Base-by-base conservation (phyloP, 1,284 basidiomycete genomes). In the Sphaerobolus stellatus region DNA sequence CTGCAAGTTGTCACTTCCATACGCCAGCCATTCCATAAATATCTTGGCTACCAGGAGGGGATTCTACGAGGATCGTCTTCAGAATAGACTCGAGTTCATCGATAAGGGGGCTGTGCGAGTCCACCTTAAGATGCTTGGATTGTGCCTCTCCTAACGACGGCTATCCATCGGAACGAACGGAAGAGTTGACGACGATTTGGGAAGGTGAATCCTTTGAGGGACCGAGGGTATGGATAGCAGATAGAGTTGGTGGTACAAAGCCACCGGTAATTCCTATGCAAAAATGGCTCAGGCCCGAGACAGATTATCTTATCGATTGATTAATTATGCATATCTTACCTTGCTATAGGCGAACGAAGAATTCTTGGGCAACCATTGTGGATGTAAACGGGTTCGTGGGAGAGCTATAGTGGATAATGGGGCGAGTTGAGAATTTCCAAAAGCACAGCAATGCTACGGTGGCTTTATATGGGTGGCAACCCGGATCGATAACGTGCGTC, bases 191-290 rank as follows among this genome's bases (percentile, higher is more conserved):
- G 34, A 70, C 66, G 50, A 90, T 73, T 24, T 61, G 43, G 20
- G 60, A 56, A 11, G 69, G 58, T 48, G 66, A 62, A 27, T 69
- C 69, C 1, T 67, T 55, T 6, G 73, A 60, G 45, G 73, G 69
- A 16, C 79, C 76, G 61, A 90, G 64, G 28, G 74, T 76, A 63
- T 81, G 73, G 61, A 86, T 71, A 14, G 79, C 80, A 41, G 69
- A 70, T 4, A 85, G 83, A 6, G 74, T 82, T 2, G 88, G 82
- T 0, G 87, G 85, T 16, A 80, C 83, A 63, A 90, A 88, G 40
- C 88, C 88, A 40, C 88, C 88, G 11, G 73, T 69, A 65, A 90
- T 90, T 57, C 88, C 88, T 89, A 30, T n/a, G n/a, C n/a, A n/a
- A n/a, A n/a, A n/a, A n/a, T n/a, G n/a, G n/a, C n/a, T n/a, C n/a